These are phyloP conservation scores for Ceratocystis harringtonii DNA, from an alignment of 2,329 filamentous ascomycete species.

Conservation along the genomic window DNA sequence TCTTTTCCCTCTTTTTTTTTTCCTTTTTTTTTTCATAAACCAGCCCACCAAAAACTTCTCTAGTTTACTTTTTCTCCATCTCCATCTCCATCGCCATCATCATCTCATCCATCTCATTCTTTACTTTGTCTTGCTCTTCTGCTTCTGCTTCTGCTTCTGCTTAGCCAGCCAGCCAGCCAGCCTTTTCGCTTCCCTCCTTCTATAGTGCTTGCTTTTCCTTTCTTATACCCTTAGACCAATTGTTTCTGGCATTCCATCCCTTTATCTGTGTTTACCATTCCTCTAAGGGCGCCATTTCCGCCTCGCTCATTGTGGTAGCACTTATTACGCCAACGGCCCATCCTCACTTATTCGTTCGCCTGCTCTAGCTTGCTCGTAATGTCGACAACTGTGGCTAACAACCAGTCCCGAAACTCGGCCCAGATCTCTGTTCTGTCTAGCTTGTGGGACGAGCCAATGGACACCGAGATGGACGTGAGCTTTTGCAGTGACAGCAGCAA, in stretches of 20 bases:
- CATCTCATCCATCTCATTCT: conserved; percentile 6
- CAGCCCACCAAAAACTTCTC: conserved; percentile 16
- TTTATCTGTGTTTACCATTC: conserved; percentile 6
- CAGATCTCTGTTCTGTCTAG: conserved; percentile 18
- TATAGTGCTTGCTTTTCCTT: not conserved
- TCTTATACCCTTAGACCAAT: conserved; percentile 6
- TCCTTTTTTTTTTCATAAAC: not conserved
- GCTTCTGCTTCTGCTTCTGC: not conserved
- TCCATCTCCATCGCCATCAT: not conserved
- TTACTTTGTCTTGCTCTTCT: conserved; percentile 1
- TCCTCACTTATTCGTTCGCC: not conserved
- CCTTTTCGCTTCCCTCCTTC: not conserved
- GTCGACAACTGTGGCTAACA: not conserved
- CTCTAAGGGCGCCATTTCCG: not conserved
- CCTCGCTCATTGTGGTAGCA: not conserved
- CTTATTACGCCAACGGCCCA: not conserved
- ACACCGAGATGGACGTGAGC: conserved; percentile 2
- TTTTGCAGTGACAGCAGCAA: conserved; percentile 1
- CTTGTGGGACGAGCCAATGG: conserved; percentile 14
- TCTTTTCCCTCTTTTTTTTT: conserved; percentile 2
- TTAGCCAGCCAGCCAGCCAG: not conserved
- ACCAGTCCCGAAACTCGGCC: conserved; percentile 14
- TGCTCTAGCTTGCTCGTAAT: not conserved
- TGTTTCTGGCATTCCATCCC: conserved; percentile 3
- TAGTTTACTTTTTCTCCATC: conserved; percentile 11